Base-by-base conservation (phyloP, 1,284 basidiomycete species). In the Microbotryum intermedium region DNA sequence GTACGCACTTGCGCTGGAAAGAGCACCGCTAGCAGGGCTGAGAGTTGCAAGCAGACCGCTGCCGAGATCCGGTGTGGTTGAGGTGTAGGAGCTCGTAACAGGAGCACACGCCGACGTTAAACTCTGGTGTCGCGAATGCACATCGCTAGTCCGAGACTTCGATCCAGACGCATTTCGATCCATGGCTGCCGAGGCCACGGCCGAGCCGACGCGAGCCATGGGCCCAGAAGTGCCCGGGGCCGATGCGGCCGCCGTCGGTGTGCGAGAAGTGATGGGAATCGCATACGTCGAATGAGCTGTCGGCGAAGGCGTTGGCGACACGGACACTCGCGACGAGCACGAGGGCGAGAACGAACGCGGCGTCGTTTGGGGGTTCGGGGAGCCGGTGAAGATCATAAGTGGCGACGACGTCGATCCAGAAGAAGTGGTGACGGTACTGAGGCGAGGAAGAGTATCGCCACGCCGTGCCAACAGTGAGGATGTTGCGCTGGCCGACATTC, bases 31-130 rank as follows among this genome's bases (percentile, higher is more conserved):
- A 50, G 60, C 16, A 25, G 58, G 54, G 42, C 23, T 29, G 30
- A 60, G 59, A 1, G 57, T 39, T 16, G 34, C 34, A 16, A 39
- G 34, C 16, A 39, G 34, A 16, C 34, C 34, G 34, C 34, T 39
- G 4, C 50, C 53, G 46, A 45, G 30, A 21, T 59, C 59, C 20
- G 64, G 61, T 11, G 61, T 57, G 16, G 53, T 46, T 20, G 48
- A 29, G 49, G 23, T 55, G 30, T 55, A 46, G 11, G 49, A 50
- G 18, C 58, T 46, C 18, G 65, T 67, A 21, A 61, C 65, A 3
- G 65, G 65, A 3, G 65, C 60, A 28, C 62, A 67, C 1, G 65
- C 65, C 28, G 62, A 64, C 6, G 65, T 67, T 26, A 67, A 55
- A 3, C 50, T 54, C 44, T 67, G 60, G 21, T 65, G 62, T 2